phyloP scores from a whole-genome alignment of 2,329 filamentous ascomycete genomes.

The Pseudogymnoascus sp. region DNA sequence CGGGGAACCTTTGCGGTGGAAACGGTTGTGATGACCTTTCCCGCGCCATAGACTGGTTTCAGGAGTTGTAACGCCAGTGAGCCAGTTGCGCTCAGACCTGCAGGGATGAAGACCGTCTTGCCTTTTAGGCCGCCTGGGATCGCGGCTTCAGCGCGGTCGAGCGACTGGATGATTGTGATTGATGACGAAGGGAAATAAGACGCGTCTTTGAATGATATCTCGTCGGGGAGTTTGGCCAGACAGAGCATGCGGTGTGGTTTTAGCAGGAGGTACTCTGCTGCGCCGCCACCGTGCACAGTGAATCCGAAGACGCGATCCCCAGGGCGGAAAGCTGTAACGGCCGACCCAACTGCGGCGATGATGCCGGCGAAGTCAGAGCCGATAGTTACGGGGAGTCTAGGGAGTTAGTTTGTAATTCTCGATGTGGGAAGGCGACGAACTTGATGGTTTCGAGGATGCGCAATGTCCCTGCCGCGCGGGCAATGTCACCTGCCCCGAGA shows the following conservation, averaged over 20 bases:
- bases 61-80: constrained; percentile 36
- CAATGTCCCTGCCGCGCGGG: constrained; percentile 17
- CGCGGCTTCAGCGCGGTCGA: constrained; percentile 26
- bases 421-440: constrained; percentile 43
- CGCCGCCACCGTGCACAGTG: constrained; percentile 21
- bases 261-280: constrained; percentile 21
- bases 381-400: constrained; percentile 37
- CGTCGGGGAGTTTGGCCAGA: constrained; percentile 32
- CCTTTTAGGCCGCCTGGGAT: constrained; percentile 33
- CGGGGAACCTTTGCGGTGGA: constrained; percentile 36
- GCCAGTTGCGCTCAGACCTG: constrained; percentile 33
- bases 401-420: not conserved
- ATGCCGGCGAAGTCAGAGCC: constrained; percentile 37
- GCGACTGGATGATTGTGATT: constrained; percentile 34
- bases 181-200: constrained; percentile 35
- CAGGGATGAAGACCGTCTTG: constrained; percentile 34
- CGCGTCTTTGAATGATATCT: constrained; percentile 34
- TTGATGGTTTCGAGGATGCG: constrained; percentile 36
- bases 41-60: constrained; percentile 37
- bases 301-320: constrained; percentile 33
- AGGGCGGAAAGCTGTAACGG: constrained; percentile 30
- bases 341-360: constrained; percentile 30
- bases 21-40: constrained; percentile 39
- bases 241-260: constrained; percentile 33
- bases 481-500: not conserved